Evolutionary conservation across 2,329 filamentous ascomycete genomes (phyloP).

Genomic region (Phialocephala sp.): DNA sequence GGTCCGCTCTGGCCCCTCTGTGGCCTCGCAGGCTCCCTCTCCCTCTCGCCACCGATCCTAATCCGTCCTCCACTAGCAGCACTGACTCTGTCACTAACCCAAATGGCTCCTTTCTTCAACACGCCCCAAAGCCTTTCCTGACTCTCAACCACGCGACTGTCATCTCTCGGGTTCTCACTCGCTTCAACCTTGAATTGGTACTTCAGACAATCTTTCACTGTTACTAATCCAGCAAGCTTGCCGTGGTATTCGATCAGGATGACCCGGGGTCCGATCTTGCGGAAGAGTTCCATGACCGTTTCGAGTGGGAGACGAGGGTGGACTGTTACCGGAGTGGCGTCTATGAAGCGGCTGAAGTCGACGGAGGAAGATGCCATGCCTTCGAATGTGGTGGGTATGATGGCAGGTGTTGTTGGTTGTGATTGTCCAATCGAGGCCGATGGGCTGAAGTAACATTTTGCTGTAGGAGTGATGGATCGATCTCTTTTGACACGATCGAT

Average conservation of each 20-base stretch:
- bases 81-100: conserved; percentile 63
- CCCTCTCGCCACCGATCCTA: conserved; percentile 50
- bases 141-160: conserved; percentile 55
- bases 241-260: conserved; percentile 93
- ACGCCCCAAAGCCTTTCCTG: conserved; percentile 71
- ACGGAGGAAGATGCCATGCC: conserved; percentile 64
- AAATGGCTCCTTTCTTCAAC: conserved; percentile 58
- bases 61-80: conserved; percentile 62
- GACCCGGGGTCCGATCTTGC: conserved; percentile 93
- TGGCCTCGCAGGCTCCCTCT: conserved; percentile 27
- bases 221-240: conserved; percentile 82
- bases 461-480: conserved; percentile 65
- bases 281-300: conserved; percentile 98
- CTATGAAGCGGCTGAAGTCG: conserved; percentile 87
- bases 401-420: conserved; percentile 33
- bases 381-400: conserved; percentile 60
- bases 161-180: conserved; percentile 72
- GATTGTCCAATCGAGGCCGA: conserved; percentile 45
- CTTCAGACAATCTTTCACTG: conserved; percentile 95
- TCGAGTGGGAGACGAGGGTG: conserved; percentile 92
- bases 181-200: conserved; percentile 97
- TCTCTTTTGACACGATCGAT: conserved; percentile 79
- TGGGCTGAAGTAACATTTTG: conserved; percentile 76
- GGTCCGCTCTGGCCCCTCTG: conserved; percentile 40
- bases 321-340: conserved; percentile 86